phyloP scores from a whole-genome alignment of 495 filamentous ascomycete species.

The Neurospora tetraspora region DNA sequence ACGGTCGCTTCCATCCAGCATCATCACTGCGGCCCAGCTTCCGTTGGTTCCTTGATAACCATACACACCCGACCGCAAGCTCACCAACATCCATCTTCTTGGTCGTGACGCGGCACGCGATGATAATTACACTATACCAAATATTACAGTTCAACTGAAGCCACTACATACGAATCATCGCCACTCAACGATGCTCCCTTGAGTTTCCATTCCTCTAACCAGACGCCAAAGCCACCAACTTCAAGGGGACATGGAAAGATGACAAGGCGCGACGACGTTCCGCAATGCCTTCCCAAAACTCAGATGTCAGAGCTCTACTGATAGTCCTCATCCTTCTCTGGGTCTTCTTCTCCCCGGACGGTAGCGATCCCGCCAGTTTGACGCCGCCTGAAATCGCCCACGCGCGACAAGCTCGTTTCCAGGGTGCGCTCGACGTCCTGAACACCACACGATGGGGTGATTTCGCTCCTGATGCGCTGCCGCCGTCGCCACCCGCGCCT shows the following conservation, averaged over 20 bases:
- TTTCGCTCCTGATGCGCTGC: slow-evolving; percentile 42
- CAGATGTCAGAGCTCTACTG: slow-evolving; percentile 28
- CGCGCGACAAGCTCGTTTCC: not conserved
- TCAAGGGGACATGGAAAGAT: not conserved
- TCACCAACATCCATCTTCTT: not conserved
- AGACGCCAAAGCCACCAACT: not conserved
- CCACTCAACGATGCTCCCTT: not conserved
- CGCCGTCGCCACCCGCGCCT: not conserved
- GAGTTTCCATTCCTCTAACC: not conserved
- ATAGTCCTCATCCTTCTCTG: slow-evolving; percentile 35
- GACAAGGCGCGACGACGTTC: not conserved
- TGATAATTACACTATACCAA: not conserved
- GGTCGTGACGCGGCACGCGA: not conserved
- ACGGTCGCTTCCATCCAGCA: not conserved
- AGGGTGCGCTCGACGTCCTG: slow-evolving; percentile 50
- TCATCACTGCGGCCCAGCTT: not conserved
- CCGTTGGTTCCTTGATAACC: not conserved
- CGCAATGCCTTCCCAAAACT: slow-evolving; percentile 25
- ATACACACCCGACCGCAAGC: too few relatives aligned
- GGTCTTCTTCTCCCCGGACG: slow-evolving; percentile 30
- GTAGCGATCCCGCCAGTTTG: slow-evolving; percentile 17
- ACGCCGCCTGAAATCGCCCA: slow-evolving; percentile 19
- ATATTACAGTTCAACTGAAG: not conserved
- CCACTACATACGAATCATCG: not conserved
- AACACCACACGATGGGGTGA: slow-evolving; percentile 67